Evolutionary conservation across 805 yeast species (phyloP).

Genomic region (Candida easanensis): DNA sequence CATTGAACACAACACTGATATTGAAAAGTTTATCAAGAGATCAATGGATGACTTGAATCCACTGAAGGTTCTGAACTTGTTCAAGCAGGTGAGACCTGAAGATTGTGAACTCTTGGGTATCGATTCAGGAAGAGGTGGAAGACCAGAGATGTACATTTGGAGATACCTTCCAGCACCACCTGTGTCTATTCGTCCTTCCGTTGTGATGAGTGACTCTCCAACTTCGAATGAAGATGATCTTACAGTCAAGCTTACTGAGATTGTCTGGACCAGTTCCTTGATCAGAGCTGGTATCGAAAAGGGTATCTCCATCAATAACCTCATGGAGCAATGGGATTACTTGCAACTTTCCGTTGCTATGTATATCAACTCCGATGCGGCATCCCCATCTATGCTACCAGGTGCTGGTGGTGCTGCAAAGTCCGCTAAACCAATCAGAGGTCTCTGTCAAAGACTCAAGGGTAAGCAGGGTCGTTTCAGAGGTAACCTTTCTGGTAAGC

Average conservation of each 20-base stretch:
- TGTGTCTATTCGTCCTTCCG: conserved; percentile 97
- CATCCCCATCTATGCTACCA: conserved; percentile 75
- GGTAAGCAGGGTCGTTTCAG: conserved; percentile 99
- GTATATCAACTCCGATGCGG: conserved; percentile 95
- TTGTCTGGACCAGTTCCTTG: conserved; percentile 94
- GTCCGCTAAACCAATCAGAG: conserved; percentile 77
- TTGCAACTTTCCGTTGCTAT: conserved; percentile 93
- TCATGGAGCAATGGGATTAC: conserved; percentile 99
- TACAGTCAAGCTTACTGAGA: conserved; percentile 92
- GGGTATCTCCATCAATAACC: conserved; percentile 86
- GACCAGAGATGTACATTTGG: conserved; percentile 98
- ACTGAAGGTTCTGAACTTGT: conserved; percentile 78
- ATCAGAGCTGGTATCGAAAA: conserved; percentile 93
- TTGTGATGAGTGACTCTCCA: conserved; percentile 81
- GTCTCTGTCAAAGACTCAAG: conserved; percentile 93
- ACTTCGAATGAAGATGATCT: conserved; percentile 97
- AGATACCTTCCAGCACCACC: conserved; percentile 98
- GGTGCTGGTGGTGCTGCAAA: conserved; percentile 53
- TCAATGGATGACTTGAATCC: conserved; percentile 95
- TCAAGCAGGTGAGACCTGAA: conserved; percentile 78
- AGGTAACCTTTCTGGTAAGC: conserved; percentile 96
- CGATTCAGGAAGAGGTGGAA: conserved; percentile 80
- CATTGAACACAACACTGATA: conserved; percentile 73
- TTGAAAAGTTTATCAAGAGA: conserved; percentile 81
- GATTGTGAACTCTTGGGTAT: conserved; percentile 94